Base-by-base conservation (phyloP, 768 basidiomycete species). In the Mrakia gelida region DNA sequence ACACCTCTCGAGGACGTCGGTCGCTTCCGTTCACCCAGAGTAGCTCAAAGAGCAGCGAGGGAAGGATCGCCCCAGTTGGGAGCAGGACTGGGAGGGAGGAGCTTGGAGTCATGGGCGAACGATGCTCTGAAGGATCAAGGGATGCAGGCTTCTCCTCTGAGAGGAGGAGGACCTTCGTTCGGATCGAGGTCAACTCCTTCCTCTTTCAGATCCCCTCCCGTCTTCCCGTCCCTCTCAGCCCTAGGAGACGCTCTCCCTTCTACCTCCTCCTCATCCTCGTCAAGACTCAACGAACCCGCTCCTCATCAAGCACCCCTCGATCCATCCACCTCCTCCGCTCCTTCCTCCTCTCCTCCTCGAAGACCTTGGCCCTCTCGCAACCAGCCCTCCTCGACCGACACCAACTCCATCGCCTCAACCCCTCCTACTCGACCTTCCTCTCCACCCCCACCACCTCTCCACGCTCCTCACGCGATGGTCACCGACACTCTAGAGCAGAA, bases 1-100 rank as follows among this genome's bases (percentile, higher is more conserved):
- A 96, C 93, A 7, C 95, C 95, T 0, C 93, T 95, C 85, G 95
- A 98, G 84, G 95, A 98, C 85, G 88, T 95, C 11, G 88, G 89
- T n/a, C 90, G 91, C 70, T 98, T 95, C 85, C 89, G 93, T 74
- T 89, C 92, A 61, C 88, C 90, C 65, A 89, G 90, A 38, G 76
- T 77, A n/a, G 75, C 75, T 4, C 32, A 70, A 16, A 4, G 67
- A 38, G 67, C 67, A 45, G 67, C 67, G 23, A 41, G 67, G 21
- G 67, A 70, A 23, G 67, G 67, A 26, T 70, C 67, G 18, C 67
- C 67, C 23, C 67, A 70, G 38, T 23, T 70, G 13, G 67, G 67
- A 70, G 67, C 41, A 70, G 67, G 67, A 8, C 41, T 70, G 34
- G 67, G 38, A 2, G 67, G 67, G 23, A 34, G 67, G 38, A 70